These are phyloP conservation scores for Lentinula sp. DNA, from an alignment of 768 basidiomycete species.

Conservation along the genomic window DNA sequence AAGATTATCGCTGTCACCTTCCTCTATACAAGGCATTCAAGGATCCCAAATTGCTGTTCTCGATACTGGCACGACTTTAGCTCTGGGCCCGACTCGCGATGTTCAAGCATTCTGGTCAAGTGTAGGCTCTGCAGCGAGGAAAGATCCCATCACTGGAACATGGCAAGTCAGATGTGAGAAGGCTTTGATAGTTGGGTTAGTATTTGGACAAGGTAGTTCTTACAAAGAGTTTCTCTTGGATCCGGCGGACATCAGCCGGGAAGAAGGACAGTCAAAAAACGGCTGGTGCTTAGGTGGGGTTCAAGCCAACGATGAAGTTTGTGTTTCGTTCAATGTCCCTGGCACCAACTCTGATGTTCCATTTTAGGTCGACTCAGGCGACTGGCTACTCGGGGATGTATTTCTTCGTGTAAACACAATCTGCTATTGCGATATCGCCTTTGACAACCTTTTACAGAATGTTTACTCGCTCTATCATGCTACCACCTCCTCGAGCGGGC, in stretches of 20 bases:
- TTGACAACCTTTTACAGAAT: constrained; percentile 30
- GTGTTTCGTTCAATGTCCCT: constrained; percentile 10
- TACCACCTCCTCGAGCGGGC: constrained; percentile 29
- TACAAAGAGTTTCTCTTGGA: constrained; percentile 37
- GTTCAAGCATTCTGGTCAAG: constrained; percentile 47
- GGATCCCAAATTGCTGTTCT: constrained; percentile 45
- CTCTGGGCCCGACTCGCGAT: constrained; percentile 47
- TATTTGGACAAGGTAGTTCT: constrained; percentile 30
- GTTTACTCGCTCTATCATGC: constrained; percentile 47
- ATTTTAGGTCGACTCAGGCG: constrained; percentile 34
- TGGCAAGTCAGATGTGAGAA: constrained; percentile 50
- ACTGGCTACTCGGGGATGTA: constrained; percentile 58
- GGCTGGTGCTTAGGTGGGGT: too few species aligned
- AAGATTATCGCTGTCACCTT: constrained; percentile 34
- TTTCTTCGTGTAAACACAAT: constrained; percentile 41
- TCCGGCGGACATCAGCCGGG: constrained; percentile 49
- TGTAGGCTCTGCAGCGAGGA: constrained; percentile 33
- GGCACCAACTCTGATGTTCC: neutral
- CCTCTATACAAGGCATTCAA: constrained; percentile 34
- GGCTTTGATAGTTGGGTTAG: constrained; percentile 38
- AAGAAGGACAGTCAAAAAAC: constrained; percentile 16
- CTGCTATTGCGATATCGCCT: neutral
- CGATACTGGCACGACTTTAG: constrained; percentile 57
- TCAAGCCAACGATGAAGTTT: constrained; percentile 41
- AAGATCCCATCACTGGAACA: constrained; percentile 24